Evolutionary conservation across 306 rosid genomes (phyloP).

Genomic region (Castanospermum australe): DNA sequence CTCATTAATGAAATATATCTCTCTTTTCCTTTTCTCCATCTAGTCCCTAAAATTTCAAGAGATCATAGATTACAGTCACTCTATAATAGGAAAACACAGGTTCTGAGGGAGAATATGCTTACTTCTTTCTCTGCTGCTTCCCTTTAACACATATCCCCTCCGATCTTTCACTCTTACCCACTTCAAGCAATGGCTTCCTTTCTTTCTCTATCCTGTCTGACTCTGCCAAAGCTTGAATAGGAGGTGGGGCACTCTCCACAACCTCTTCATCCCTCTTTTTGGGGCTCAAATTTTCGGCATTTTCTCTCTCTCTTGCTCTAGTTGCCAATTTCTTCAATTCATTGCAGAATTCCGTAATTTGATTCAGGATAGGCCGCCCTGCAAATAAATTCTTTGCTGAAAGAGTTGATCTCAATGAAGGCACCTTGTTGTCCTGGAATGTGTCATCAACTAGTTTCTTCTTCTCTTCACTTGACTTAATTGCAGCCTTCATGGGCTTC

Average conservation of each 20-base stretch:
- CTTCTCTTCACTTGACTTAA: conserved; percentile 84
- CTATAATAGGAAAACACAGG: neutral
- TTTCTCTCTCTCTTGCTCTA: conserved; percentile 63
- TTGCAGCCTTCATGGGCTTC: conserved; percentile 50
- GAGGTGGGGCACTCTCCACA: conserved; percentile 29
- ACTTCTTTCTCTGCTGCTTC: conserved; percentile 57
- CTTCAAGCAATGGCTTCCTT: conserved; percentile 62
- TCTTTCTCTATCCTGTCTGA: conserved; percentile 49
- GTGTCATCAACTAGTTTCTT: conserved; percentile 35
- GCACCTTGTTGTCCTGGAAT: conserved; percentile 36
- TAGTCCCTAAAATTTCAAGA: neutral
- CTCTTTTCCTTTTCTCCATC: neutral
- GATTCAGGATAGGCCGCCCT: conserved; percentile 76
- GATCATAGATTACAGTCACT: neutral
- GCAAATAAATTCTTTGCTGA: conserved; percentile 77
- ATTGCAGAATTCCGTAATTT: conserved; percentile 82
- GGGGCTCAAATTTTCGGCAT: conserved; percentile 34
- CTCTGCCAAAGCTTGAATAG: conserved; percentile 38
- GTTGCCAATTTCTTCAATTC: conserved; percentile 81
- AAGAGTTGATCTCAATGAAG: conserved; percentile 69
- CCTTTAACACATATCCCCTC: conserved; percentile 40
- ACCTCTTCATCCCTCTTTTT: conserved; percentile 32
- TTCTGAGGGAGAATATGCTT: conserved; percentile 34
- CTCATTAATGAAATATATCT: neutral
- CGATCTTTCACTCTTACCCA: conserved; percentile 38